Conservation (phyloP, 2,329 filamentous ascomycete species). For the Penicillium sp. region DNA sequence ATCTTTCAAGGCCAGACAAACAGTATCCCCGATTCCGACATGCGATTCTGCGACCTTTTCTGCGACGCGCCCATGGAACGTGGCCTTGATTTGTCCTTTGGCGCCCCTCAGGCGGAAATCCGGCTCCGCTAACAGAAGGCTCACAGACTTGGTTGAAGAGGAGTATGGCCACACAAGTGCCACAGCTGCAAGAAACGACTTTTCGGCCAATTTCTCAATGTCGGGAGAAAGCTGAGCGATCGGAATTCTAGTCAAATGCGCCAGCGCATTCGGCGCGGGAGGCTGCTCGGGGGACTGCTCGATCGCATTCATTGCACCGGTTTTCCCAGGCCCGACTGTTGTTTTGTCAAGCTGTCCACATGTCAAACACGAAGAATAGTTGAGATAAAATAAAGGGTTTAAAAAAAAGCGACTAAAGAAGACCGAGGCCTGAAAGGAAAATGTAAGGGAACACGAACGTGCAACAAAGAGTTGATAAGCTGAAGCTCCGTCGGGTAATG, state of each 20-base stretch:
- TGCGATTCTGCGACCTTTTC: slow-evolving; percentile 64
- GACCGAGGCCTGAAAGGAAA: background rate
- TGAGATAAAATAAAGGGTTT: background rate
- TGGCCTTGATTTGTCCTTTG: slow-evolving; percentile 76
- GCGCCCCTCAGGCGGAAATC: slow-evolving; percentile 76
- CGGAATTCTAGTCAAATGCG: slow-evolving; percentile 30
- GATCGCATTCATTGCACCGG: slow-evolving; percentile 29
- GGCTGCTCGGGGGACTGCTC: slow-evolving; percentile 24
- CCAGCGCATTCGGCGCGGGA: slow-evolving; percentile 22
- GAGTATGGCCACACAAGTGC: slow-evolving; percentile 93
- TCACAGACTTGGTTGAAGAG: slow-evolving; percentile 68
- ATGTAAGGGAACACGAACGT: background rate
- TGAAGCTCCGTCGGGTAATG: background rate
- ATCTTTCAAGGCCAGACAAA: slow-evolving; percentile 68
- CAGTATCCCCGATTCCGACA: slow-evolving; percentile 74
- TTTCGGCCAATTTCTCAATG: slow-evolving; percentile 25
- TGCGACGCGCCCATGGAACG: slow-evolving; percentile 69
- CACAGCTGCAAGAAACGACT: slow-evolving; percentile 64
- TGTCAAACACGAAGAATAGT: background rate
- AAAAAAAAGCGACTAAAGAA: background rate
- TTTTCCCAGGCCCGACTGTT: slow-evolving; percentile 7
- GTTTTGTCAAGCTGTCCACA: slow-evolving; percentile 5
- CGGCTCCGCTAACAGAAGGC: slow-evolving; percentile 78
- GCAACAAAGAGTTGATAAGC: slow-evolving; percentile 1
- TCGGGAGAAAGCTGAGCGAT: slow-evolving; percentile 44